Evolutionary conservation across 139 green algal genomes (phyloP).

Genomic region (Closterium sp.): DNA sequence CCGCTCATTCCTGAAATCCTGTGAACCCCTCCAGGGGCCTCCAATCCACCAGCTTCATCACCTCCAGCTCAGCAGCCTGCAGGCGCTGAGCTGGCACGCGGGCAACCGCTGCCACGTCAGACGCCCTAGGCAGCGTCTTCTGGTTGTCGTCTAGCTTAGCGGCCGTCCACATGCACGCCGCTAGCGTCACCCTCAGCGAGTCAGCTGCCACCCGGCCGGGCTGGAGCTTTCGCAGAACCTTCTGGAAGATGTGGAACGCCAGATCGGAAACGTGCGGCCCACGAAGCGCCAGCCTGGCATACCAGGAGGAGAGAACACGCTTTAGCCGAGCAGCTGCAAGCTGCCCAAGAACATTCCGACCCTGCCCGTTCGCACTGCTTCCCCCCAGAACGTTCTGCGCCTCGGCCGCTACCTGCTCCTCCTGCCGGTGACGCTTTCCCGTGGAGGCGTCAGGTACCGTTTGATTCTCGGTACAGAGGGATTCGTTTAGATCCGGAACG

Average conservation of each 20-base stretch:
- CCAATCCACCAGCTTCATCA: conserved; percentile 14
- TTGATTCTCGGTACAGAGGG: not conserved
- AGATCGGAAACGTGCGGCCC: not conserved
- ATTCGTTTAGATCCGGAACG: not conserved
- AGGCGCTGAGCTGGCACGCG: conserved; percentile 2
- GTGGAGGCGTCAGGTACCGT: not conserved
- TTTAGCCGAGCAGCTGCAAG: conserved; percentile 5
- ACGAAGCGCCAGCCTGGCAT: not conserved
- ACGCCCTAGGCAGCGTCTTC: conserved; percentile 2
- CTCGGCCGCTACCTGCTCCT: not conserved
- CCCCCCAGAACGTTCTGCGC: not conserved
- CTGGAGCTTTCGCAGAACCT: not conserved
- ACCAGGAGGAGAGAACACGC: conserved; percentile 5
- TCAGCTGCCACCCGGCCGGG: conserved; percentile 6
- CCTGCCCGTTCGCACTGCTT: not conserved
- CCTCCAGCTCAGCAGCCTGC: conserved; percentile 6
- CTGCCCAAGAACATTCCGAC: not conserved
- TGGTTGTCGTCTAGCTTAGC: conserved; percentile 8
- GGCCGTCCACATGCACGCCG: conserved; percentile 14
- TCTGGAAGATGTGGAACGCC: not conserved
- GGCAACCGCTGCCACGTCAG: not conserved
- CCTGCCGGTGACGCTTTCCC: not conserved
- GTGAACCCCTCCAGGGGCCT: conserved; percentile 14
- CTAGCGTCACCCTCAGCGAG: conserved; percentile 10
- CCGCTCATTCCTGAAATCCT: not conserved